Evolutionary conservation across 305 asterid species (phyloP), one percentile per base, ranked within the genome.

Genomic region (Caryopteris hybrid): DNA sequence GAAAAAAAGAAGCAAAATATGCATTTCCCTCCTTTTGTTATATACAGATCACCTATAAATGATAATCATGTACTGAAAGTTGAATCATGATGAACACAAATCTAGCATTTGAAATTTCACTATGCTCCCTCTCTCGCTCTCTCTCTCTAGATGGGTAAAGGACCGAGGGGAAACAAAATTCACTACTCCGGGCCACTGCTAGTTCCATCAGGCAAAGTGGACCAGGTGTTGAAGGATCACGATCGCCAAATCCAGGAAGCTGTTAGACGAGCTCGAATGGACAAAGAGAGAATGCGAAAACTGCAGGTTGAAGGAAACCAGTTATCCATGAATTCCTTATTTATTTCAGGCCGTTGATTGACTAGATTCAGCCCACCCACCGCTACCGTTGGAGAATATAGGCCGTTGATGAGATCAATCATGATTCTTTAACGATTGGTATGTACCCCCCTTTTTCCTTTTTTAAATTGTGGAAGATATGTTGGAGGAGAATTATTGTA

Each of bases 191-290:
- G 98, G 25, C 97, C 98, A 0, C 70, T 92, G 62, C 76, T 88
- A 34, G 97, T 83, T 43, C 97, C 96, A 14, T 85, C 97, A 1
- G 95, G 91, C 48, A 88, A 86, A 85, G 83, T 86, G 81, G 96
- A 92, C 55, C 97, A 90, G 86, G 85, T 81, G 80, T 59, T 92
- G 81, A 90, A 90, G 79, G 98, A 90, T 61, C 91, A 90, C 17
- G 97, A 92, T 73, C 96, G 95, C 34, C 97, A 90, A 58, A 84
- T 92, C 45, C 97, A 86, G 75, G 97, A 90, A 76, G 96, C 96
- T 21, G 97, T 79, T 56, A 80, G 98, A 76, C 80, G 97, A 38
- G 96, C 95, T 38, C 88, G 97, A 11, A 20, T 90, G 69, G 96
- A 90, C 77, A 89, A 84, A 88, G 96, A 91, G 53, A 84, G 85